Percentiles rank a stretch among this genome's conserved stretches.
phyloP scores from a whole-genome alignment of 2,329 filamentous ascomycete species.

The Grosmannia clavigera region DNA sequence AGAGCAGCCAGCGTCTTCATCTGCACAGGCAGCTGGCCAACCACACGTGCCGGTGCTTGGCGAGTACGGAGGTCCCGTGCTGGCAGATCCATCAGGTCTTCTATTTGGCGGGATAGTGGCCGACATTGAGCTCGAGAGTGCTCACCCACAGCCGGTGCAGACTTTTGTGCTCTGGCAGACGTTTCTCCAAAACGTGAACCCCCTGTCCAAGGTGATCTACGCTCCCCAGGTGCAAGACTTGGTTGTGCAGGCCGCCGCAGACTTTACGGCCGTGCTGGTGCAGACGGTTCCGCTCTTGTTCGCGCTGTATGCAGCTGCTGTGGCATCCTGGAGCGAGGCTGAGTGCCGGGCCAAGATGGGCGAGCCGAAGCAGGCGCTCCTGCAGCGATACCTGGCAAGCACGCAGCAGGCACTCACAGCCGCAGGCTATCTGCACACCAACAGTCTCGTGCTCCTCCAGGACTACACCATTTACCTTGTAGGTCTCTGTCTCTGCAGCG shows the following conservation, averaged over 20 bases:
- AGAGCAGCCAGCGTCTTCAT: too few species aligned
- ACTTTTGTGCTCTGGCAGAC: slow-evolving; percentile 24
- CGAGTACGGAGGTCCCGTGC: not conserved
- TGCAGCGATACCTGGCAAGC: slow-evolving; percentile 27
- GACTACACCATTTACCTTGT: slow-evolving; percentile 41
- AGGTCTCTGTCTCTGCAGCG: slow-evolving; percentile 1
- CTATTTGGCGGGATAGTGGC: slow-evolving; percentile 8
- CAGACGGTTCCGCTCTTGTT: slow-evolving; percentile 22
- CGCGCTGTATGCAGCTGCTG: slow-evolving; percentile 40
- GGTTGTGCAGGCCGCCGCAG: slow-evolving; percentile 9
- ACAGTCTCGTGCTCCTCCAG: slow-evolving; percentile 43
- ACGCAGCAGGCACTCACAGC: slow-evolving; percentile 43
- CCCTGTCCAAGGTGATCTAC: slow-evolving; percentile 38
- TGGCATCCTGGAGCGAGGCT: slow-evolving; percentile 40
- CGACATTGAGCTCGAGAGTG: slow-evolving; percentile 9
- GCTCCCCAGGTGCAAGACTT: slow-evolving; percentile 29
- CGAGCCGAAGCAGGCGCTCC: not conserved
- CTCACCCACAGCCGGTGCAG: slow-evolving; percentile 23
- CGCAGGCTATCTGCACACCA: slow-evolving; percentile 43
- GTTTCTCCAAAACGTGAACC: slow-evolving; percentile 39
- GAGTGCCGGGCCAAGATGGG: slow-evolving; percentile 18
- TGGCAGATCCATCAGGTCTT: slow-evolving; percentile 28
- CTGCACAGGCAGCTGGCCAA: not conserved
- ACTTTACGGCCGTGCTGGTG: slow-evolving; percentile 7
- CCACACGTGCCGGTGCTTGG: not conserved